phyloP scores from a whole-genome alignment of 345 rosid species.

The Ricinus communis region DNA sequence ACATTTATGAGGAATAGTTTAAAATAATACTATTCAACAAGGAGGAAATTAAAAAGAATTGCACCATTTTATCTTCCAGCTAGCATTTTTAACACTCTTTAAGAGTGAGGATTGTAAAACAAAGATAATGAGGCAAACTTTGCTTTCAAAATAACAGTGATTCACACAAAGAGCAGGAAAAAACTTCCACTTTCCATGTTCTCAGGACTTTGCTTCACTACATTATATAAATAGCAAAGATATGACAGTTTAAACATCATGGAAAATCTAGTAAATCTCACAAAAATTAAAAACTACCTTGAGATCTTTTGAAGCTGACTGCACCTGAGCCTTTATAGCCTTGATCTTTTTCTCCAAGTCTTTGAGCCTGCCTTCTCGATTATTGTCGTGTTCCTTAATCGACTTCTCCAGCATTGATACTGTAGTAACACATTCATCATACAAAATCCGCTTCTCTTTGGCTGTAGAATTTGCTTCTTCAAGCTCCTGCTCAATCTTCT shows the following conservation, averaged over 20 bases:
- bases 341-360: slow-evolving; percentile 73
- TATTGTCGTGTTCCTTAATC: slow-evolving; percentile 73
- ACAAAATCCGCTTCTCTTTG: slow-evolving; percentile 64
- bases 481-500: slow-evolving; percentile 79
- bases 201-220: neutral
- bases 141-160: neutral
- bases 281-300: slow-evolving; percentile 47
- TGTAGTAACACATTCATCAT: slow-evolving; percentile 47
- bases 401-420: slow-evolving; percentile 71
- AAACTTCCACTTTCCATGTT: neutral
- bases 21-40: neutral
- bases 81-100: neutral
- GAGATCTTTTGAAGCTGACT: slow-evolving; percentile 70
- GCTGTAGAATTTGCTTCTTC: slow-evolving; percentile 60
- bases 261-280: neutral
- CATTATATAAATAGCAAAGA: neutral
- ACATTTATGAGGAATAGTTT: neutral
- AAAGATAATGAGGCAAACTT: neutral
- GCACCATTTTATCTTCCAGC: neutral
- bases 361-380: slow-evolving; percentile 78
- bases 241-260: neutral
- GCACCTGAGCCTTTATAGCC: slow-evolving; percentile 66
- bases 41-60: neutral
- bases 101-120: neutral
- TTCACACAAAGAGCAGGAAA: neutral